phyloP scores from a whole-genome alignment of 1,139 yeast species.

The Candida sp. region DNA sequence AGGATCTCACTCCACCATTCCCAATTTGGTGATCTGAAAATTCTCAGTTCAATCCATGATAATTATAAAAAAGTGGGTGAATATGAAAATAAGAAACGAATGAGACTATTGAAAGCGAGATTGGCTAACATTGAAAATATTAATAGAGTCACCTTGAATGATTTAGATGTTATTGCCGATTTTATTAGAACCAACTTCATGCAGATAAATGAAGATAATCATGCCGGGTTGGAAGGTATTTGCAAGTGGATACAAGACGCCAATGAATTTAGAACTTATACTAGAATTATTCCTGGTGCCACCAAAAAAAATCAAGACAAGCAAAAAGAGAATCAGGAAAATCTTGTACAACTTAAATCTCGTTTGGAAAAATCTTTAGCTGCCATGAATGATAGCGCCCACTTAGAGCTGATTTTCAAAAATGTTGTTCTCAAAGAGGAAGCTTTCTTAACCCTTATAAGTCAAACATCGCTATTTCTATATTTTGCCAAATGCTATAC shows the following conservation, averaged over 20 bases:
- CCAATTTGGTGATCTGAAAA: slow-evolving; percentile 14
- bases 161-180: slow-evolving; percentile 24
- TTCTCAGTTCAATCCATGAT: slow-evolving; percentile 24
- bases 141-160: slow-evolving; percentile 13
- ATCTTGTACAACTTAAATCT: slow-evolving; percentile 10
- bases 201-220: slow-evolving; percentile 16
- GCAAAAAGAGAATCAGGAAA: slow-evolving; percentile 17
- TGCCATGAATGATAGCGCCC: slow-evolving; percentile 10
- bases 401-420: slow-evolving; percentile 13
- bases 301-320: slow-evolving; percentile 10
- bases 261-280: slow-evolving; percentile 23
- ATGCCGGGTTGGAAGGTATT: slow-evolving; percentile 15
- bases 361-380: slow-evolving; percentile 8
- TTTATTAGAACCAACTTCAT: slow-evolving; percentile 15
- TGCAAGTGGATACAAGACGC: slow-evolving; percentile 28
- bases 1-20: slow-evolving; percentile 15
- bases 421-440: slow-evolving; percentile 19
- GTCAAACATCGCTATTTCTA: slow-evolving; percentile 23
- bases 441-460: slow-evolving; percentile 21
- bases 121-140: slow-evolving; percentile 14
- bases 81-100: slow-evolving; percentile 22
- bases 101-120: slow-evolving; percentile 17
- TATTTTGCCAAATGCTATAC: slow-evolving; percentile 18
- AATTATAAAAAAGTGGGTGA: slow-evolving; percentile 30
- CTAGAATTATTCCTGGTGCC: slow-evolving; percentile 14